Evolutionary conservation across 768 basidiomycete species (phyloP).

Genomic region (Calocybe gangraenosa): DNA sequence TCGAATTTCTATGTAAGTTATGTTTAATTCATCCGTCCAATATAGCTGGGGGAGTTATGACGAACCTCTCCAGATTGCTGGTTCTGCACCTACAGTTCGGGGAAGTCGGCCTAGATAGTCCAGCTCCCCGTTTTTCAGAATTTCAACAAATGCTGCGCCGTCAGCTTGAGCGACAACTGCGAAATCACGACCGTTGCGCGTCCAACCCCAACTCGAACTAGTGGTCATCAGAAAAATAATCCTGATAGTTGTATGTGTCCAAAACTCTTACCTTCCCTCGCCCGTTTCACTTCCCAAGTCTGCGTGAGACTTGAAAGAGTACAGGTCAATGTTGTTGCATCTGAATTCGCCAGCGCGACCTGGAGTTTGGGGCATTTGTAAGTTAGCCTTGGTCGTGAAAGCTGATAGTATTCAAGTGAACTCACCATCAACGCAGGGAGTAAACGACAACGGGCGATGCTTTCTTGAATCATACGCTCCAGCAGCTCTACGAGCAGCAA

Average conservation of each 20-base stretch:
- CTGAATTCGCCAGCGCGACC: slow-evolving; percentile 12
- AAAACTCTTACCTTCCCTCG: slow-evolving; percentile 11
- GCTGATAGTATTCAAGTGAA: not conserved
- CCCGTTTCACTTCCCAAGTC: slow-evolving; percentile 14
- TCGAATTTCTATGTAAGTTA: slow-evolving; percentile 16
- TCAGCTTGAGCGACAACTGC: slow-evolving; percentile 16
- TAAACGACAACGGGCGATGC: slow-evolving; percentile 3
- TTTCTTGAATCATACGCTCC: slow-evolving; percentile 1
- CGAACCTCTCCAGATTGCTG: slow-evolving; percentile 18
- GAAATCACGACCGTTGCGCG: slow-evolving; percentile 13
- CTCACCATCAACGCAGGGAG: not conserved
- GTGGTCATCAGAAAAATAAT: not conserved
- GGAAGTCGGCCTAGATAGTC: slow-evolving; percentile 24
- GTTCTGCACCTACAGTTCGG: slow-evolving; percentile 14
- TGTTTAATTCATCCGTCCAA: not conserved
- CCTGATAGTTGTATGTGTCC: not conserved
- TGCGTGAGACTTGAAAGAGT: slow-evolving; percentile 15
- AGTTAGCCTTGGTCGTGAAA: not conserved
- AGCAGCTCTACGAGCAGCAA: slow-evolving; percentile 1
- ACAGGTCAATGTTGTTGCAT: slow-evolving; percentile 18
- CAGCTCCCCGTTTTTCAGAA: slow-evolving; percentile 3
- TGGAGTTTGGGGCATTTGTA: not conserved
- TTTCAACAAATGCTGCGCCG: slow-evolving; percentile 6
- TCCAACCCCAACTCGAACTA: slow-evolving; percentile 16
- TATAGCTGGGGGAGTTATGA: not conserved